Evolutionary conservation across 495 filamentous ascomycete species (phyloP).

Genomic region (Talaromyces thailandensis): DNA sequence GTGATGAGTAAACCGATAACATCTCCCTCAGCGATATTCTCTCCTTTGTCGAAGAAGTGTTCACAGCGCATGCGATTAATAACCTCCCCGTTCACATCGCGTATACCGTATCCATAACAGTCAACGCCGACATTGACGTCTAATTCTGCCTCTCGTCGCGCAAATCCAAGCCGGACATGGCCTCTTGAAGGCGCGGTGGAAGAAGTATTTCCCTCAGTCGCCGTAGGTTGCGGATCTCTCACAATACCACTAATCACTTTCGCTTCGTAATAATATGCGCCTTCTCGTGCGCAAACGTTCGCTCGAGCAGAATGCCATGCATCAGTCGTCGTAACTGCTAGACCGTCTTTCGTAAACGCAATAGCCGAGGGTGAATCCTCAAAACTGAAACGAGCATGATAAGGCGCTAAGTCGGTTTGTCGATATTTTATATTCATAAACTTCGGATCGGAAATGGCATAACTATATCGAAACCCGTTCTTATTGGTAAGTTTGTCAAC

Average conservation of each 20-base stretch:
- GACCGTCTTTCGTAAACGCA: constrained; percentile 31
- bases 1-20: constrained; percentile 92
- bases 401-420: constrained; percentile 76
- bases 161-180: constrained; percentile 86
- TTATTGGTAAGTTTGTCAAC: constrained; percentile 74
- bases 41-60: constrained; percentile 69
- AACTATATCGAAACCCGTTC: constrained; percentile 81
- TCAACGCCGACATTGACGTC: constrained; percentile 94
- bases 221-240: constrained; percentile 15
- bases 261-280: constrained; percentile 89
- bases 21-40: constrained; percentile 72
- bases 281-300: constrained; percentile 87
- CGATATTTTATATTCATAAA: constrained; percentile 86
- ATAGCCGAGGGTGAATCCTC: constrained; percentile 78
- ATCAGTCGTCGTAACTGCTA: constrained; percentile 33
- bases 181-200: constrained; percentile 39
- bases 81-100: constrained; percentile 82
- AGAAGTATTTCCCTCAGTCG: constrained; percentile 19
- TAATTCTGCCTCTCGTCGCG: constrained; percentile 78
- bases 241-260: constrained; percentile 65
- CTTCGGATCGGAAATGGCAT: constrained; percentile 78
- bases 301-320: constrained; percentile 51
- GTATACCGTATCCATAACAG: constrained; percentile 90
- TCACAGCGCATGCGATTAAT: constrained; percentile 88
- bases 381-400: constrained; percentile 73